Conservation (phyloP, 1,284 basidiomycete species). For the Fomitopsis pinicola region DNA sequence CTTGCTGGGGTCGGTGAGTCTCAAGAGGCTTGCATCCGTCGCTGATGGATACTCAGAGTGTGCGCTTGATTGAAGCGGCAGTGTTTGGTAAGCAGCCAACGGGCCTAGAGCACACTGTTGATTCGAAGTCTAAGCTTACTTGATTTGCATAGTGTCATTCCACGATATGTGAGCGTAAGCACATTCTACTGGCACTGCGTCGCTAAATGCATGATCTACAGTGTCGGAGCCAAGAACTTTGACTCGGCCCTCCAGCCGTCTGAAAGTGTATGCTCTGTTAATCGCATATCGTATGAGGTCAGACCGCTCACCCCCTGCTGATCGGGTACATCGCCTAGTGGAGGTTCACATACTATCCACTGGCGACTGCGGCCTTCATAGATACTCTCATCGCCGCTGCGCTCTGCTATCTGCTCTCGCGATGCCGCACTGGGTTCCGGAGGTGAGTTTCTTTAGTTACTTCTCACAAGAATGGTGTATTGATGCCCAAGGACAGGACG, state of each 20-base stretch:
- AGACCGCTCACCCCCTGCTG: not conserved
- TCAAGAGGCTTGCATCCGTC: too few species aligned
- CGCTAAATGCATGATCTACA: not conserved
- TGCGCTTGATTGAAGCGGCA: too few species aligned
- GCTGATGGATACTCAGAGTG: too few species aligned
- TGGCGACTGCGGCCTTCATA: conserved; percentile 11
- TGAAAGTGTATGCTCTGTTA: not conserved
- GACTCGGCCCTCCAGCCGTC: not conserved
- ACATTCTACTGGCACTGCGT: not conserved
- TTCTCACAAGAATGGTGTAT: not conserved
- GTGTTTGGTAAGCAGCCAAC: too few species aligned
- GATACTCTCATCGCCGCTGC: conserved; percentile 18
- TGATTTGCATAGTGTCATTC: conserved; percentile 10
- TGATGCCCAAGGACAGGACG: not conserved
- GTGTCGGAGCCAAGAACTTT: not conserved
- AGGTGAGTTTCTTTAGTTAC: not conserved
- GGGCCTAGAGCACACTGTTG: too few species aligned
- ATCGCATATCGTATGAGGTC: not conserved
- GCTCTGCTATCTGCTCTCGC: conserved; percentile 4
- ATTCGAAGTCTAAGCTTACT: not conserved
- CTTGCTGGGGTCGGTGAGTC: too few species aligned
- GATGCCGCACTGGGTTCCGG: not conserved
- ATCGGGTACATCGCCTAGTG: not conserved
- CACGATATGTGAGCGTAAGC: conserved; percentile 12
- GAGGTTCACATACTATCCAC: conserved; percentile 19